These are phyloP conservation scores for Sphaceloma murrayae DNA, from an alignment of 2,329 filamentous ascomycete genomes.

Conservation along the genomic window DNA sequence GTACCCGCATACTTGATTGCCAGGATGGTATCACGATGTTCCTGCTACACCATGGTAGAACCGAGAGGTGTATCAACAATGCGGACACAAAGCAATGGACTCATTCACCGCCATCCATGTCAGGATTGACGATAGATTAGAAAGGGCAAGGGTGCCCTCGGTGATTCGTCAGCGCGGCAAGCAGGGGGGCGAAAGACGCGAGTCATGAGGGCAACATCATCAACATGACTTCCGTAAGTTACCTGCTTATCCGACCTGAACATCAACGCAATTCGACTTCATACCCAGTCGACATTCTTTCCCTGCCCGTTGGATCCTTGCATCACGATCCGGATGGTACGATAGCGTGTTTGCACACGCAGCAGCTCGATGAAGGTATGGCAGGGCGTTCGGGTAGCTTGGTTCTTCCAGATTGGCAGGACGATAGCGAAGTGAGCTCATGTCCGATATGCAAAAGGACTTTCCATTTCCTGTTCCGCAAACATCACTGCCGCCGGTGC, in stretches of 20 bases:
- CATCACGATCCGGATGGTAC: neutral
- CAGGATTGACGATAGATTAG: too few species aligned
- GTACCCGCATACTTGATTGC: too few species aligned
- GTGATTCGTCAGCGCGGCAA: constrained; percentile 14
- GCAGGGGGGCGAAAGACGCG: neutral
- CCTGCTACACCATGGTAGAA: too few species aligned
- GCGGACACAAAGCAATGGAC: too few species aligned
- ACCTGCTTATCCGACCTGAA: neutral
- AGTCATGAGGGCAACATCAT: constrained; percentile 13
- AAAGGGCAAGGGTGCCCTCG: too few species aligned
- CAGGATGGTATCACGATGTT: too few species aligned
- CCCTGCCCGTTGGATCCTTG: neutral
- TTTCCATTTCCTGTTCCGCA: constrained; percentile 78
- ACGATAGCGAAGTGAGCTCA: constrained; percentile 68
- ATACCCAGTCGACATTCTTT: too few species aligned
- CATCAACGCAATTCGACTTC: too few species aligned
- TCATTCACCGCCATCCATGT: too few species aligned
- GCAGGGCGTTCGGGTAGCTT: constrained; percentile 19
- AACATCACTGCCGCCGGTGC: constrained; percentile 94
- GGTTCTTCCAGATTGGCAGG: constrained; percentile 71
- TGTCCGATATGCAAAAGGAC: constrained; percentile 75
- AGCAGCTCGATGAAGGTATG: constrained; percentile 6
- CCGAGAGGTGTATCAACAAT: too few species aligned
- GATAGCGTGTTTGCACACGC: neutral
- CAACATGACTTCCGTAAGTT: neutral